A percentile compares a stretch with the other conserved stretches of the same genome.
Conservation (phyloP, 371 early-diverging fungal species). For the Chytridium lagenaria region DNA sequence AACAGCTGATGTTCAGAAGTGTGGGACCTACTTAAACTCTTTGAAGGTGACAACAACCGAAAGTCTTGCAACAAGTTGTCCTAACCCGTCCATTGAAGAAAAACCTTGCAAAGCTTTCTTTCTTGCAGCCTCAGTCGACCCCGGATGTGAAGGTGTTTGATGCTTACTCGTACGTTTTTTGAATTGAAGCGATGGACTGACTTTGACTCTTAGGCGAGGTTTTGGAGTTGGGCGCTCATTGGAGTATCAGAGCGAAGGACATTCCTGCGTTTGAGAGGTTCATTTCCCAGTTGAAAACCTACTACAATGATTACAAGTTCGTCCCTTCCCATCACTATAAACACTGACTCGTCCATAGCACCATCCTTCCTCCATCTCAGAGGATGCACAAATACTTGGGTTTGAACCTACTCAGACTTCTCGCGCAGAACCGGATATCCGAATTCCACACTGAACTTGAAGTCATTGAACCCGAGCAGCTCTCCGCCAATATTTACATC, state of each 20-base stretch:
- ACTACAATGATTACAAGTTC: constrained; percentile 86
- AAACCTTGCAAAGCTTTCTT: constrained; percentile 73
- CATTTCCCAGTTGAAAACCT: constrained; percentile 89
- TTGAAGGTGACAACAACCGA: constrained; percentile 69
- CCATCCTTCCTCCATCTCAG: constrained; percentile 75
- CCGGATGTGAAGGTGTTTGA: constrained; percentile 68
- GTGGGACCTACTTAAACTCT: constrained; percentile 71
- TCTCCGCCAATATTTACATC: constrained; percentile 77
- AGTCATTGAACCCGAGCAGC: constrained; percentile 80
- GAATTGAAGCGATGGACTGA: background rate
- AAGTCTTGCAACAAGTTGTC: background rate
- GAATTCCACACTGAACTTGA: constrained; percentile 96
- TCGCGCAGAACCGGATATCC: constrained; percentile 91
- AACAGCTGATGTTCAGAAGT: constrained; percentile 74
- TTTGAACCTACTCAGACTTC: constrained; percentile 86
- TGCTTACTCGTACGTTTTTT: constrained; percentile 69
- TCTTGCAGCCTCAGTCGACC: constrained; percentile 67
- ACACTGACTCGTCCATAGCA: constrained; percentile 36
- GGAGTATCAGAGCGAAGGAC: constrained; percentile 82
- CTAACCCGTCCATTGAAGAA: constrained; percentile 54
- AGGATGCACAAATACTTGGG: constrained; percentile 89
- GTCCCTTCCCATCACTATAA: background rate
- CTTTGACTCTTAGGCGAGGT: constrained; percentile 76
- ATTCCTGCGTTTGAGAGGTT: constrained; percentile 93
- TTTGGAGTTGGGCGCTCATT: constrained; percentile 90